These are phyloP conservation scores for Phytophthora multivora DNA, from an alignment of 352 stramenopile genomes.

Conservation along the genomic window DNA sequence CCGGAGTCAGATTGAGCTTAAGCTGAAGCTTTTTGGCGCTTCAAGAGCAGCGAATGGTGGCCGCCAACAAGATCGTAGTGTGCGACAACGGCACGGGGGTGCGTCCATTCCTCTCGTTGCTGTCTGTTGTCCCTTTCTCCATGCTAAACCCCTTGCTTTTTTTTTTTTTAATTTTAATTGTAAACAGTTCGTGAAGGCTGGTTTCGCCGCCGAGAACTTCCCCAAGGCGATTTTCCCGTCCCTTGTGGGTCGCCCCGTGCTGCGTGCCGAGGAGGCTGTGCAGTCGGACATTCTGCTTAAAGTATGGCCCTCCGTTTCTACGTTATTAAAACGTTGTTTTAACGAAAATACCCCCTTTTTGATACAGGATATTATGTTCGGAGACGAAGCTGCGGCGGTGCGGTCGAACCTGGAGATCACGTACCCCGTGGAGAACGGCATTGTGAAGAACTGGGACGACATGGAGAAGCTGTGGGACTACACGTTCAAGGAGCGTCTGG, in stretches of 20 bases:
- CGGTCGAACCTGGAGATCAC: slow-evolving; percentile 88
- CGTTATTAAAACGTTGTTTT: not conserved
- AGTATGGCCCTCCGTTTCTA: slow-evolving; percentile 23
- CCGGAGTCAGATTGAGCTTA: slow-evolving; percentile 10
- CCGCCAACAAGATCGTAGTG: slow-evolving; percentile 88
- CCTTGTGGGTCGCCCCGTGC: slow-evolving; percentile 93
- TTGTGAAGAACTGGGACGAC: slow-evolving; percentile 97
- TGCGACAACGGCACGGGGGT: slow-evolving; percentile 90
- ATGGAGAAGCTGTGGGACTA: slow-evolving; percentile 98
- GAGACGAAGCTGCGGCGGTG: slow-evolving; percentile 91
- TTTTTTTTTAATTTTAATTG: too few species aligned
- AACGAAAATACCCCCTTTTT: not conserved
- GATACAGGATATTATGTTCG: slow-evolving; percentile 94
- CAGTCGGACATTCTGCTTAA: slow-evolving; percentile 88
- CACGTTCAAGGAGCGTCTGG: slow-evolving; percentile 93
- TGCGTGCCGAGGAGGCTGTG: slow-evolving; percentile 92
- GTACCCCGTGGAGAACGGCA: slow-evolving; percentile 95
- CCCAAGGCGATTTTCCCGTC: slow-evolving; percentile 94
- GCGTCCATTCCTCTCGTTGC: slow-evolving; percentile 12
- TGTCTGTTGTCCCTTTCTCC: not conserved
- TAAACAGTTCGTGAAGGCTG: slow-evolving; percentile 89
- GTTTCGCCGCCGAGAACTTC: slow-evolving; percentile 96
- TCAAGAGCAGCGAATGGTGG: slow-evolving; percentile 61
- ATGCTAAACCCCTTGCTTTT: not conserved
- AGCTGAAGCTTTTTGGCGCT: not conserved